phyloP scores from a whole-genome alignment of 1,284 basidiomycete genomes.

The Phlebopus sp. region DNA sequence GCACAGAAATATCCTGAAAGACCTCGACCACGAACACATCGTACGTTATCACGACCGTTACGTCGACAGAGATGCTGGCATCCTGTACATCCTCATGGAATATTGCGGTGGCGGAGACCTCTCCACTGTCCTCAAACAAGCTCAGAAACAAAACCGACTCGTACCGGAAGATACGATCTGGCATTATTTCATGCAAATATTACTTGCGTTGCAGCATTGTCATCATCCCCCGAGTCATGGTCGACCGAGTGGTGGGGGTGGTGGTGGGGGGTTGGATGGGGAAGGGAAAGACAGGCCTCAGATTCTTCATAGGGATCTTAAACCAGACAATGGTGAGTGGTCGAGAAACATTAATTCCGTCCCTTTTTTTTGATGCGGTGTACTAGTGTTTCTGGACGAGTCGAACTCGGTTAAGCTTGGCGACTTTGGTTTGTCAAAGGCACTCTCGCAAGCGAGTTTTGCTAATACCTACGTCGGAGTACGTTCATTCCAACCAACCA shows the following conservation, averaged over 20 bases:
- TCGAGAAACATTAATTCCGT: not conserved
- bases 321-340: conserved; percentile 89
- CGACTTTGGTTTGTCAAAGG: conserved; percentile 95
- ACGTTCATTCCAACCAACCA: conserved; percentile 30
- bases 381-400: conserved; percentile 79
- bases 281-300: conserved; percentile 60
- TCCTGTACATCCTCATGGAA: conserved; percentile 96
- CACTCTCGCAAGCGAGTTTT: conserved; percentile 82
- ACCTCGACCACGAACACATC: conserved; percentile 91
- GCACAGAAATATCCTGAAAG: conserved; percentile 89
- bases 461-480: conserved; percentile 97
- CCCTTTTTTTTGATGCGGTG: conserved; percentile 7
- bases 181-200: conserved; percentile 92
- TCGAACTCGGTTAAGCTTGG: conserved; percentile 85
- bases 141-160: conserved; percentile 61
- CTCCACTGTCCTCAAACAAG: conserved; percentile 79
- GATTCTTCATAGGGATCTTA: conserved; percentile 92
- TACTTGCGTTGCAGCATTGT: conserved; percentile 89
- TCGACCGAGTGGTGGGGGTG: conserved; percentile 40
- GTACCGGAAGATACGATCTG: conserved; percentile 92
- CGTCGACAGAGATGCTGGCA: conserved; percentile 87
- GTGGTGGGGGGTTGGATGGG: conserved; percentile 35
- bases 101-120: conserved; percentile 95
- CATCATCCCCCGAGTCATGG: conserved; percentile 71
- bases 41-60: conserved; percentile 91